phyloP scores from a whole-genome alignment of 176 grass and related monocot genomes.

The Aechmea fasciata region DNA sequence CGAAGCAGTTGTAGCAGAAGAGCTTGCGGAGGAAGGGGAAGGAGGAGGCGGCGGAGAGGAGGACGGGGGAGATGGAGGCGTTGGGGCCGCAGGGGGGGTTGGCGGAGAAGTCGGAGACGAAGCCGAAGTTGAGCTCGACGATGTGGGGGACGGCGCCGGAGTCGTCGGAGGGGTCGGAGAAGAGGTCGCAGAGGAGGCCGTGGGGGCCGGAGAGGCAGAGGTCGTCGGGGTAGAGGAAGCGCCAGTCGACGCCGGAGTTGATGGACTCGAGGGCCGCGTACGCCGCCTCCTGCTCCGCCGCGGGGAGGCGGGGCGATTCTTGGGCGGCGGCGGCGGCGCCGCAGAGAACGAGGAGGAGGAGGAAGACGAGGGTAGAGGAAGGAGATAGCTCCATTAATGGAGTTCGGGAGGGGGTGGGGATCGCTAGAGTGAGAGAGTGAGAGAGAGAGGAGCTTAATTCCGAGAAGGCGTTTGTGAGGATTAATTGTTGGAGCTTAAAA shows the following conservation, averaged over 20 bases:
- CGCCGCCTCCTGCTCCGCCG: constrained; percentile 25
- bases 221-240: constrained; percentile 36
- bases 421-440: background rate
- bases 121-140: constrained; percentile 37
- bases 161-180: constrained; percentile 1
- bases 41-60: constrained; percentile 18
- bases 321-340: background rate
- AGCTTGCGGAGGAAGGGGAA: constrained; percentile 37
- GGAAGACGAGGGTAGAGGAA: background rate
- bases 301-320: constrained; percentile 8
- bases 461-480: background rate
- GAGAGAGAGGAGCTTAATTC: background rate
- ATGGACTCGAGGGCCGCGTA: constrained; percentile 32
- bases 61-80: constrained; percentile 12
- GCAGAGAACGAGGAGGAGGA: constrained; percentile 6
- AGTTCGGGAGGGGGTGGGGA: background rate
- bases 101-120: constrained; percentile 34
- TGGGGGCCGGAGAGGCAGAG: constrained; percentile 51
- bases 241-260: constrained; percentile 29
- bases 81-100: constrained; percentile 30
- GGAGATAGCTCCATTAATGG: background rate
- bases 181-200: constrained; percentile 41
- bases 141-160: constrained; percentile 5
- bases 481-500: background rate
- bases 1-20: constrained; percentile 42